phyloP scores from a whole-genome alignment of 495 filamentous ascomycete genomes.

The Penicillium dipodomyicola region DNA sequence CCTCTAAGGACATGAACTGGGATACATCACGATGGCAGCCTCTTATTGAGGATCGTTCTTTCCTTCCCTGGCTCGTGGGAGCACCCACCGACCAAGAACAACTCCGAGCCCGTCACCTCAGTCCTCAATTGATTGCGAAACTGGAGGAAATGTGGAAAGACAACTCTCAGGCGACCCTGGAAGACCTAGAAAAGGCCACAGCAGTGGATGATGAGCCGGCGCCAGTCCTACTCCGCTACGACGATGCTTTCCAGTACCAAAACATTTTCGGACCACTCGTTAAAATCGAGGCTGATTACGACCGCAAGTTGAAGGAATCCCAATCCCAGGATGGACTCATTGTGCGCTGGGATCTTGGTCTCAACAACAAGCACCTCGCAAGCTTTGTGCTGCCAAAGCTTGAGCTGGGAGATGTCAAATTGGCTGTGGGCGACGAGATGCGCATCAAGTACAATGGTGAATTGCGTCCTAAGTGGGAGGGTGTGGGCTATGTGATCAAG shows the following conservation, averaged over 20 bases:
- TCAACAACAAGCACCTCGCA: constrained; percentile 97
- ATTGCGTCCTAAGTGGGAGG: constrained; percentile 91
- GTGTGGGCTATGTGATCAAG: constrained; percentile 98
- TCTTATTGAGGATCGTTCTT: constrained; percentile 94
- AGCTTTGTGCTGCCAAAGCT: constrained; percentile 97
- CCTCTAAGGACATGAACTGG: constrained; percentile 99
- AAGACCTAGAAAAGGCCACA: constrained; percentile 89
- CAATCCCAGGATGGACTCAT: constrained; percentile 93
- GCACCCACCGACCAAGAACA: constrained; percentile 92
- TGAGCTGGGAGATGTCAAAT: constrained; percentile 95
- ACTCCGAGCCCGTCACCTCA: constrained; percentile 88
- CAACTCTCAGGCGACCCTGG: constrained; percentile 81
- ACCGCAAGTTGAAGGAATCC: constrained; percentile 97
- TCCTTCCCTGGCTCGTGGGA: constrained; percentile 89
- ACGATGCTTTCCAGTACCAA: constrained; percentile 98
- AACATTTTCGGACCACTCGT: constrained; percentile 98
- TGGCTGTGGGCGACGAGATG: constrained; percentile 99
- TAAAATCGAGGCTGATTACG: constrained; percentile 99
- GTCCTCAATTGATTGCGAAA: constrained; percentile 93
- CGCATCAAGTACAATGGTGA: constrained; percentile 94
- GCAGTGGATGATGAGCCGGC: constrained; percentile 94
- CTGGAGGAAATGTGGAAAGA: constrained; percentile 99
- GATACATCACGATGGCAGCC: constrained; percentile 98
- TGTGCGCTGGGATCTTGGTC: constrained; percentile 92
- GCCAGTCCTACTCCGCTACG: constrained; percentile 89